A percentile compares a stretch with the other conserved stretches of the same genome.
phyloP scores from a whole-genome alignment of 2,329 filamentous ascomycete species.

The Plectosphaerella cucumerina region DNA sequence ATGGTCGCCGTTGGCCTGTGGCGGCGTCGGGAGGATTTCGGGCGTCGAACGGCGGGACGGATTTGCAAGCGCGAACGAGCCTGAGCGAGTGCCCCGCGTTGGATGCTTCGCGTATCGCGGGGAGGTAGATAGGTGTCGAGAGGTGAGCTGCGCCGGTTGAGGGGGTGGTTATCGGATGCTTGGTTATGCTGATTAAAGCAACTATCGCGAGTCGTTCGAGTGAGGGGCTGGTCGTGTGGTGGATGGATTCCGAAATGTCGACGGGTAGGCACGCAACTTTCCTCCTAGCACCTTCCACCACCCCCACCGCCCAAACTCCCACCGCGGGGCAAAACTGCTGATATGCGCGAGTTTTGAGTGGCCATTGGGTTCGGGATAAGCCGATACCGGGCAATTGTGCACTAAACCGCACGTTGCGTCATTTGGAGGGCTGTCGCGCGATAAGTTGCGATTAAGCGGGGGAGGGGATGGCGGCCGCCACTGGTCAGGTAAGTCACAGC shows the following conservation, averaged over 20 bases:
- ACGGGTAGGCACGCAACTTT: neutral
- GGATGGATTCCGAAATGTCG: neutral
- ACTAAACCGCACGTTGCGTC: neutral
- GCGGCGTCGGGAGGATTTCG: neutral
- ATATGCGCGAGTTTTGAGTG: neutral
- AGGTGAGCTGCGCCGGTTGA: neutral
- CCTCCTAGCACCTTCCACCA: neutral
- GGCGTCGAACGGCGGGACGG: neutral
- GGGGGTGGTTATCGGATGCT: neutral
- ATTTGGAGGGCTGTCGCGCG: neutral
- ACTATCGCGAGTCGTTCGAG: neutral
- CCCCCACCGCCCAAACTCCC: neutral
- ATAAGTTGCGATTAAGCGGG: neutral
- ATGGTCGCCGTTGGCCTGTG: conserved; percentile 37
- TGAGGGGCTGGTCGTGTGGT: neutral
- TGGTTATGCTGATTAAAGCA: neutral
- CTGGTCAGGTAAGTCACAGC: no score
- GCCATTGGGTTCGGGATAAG: neutral
- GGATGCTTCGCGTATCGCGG: neutral
- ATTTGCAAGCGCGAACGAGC: neutral
- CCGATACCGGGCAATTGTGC: neutral
- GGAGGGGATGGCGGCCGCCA: neutral
- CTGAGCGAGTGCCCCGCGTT: neutral
- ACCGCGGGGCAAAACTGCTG: neutral
- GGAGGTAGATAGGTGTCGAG: neutral